Base-by-base conservation (phyloP, 208 protist genomes). In the Leishmania arabica region DNA sequence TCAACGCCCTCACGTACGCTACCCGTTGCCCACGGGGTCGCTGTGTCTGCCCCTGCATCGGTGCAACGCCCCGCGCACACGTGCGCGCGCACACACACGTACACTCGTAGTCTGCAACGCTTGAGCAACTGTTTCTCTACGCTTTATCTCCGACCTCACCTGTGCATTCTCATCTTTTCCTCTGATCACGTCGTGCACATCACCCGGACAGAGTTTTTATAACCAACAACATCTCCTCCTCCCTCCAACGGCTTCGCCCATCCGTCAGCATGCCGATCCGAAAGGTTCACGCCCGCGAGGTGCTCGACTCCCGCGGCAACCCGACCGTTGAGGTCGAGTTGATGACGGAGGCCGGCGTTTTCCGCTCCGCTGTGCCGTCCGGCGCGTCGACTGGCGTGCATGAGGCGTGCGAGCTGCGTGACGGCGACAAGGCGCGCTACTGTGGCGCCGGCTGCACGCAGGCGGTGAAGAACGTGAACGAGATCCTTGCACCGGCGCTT, bases 311-410 rank as follows among this genome's bases (percentile, higher is more conserved):
- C 60, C 92, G 95, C 56, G 95, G 95, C 34, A 98, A 97, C 90
- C 95, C 95, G 73, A 97, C 95, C 58, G 93, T 97, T 17, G 93
- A 99, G 89, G 99, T 99, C 40, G 99, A 99, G 75, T 78, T 99
- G 70, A 98, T 90, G 49, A 99, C 99, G 64, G 95, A 92, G 31
- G 75, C 93, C 31, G 98, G 98, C 70, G 76, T 98, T 27, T 99
- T 99, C 93, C 96, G 98, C 82, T 97, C 97, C 24, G 98, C 97
- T 42, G 99, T 99, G 27, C 99, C 99, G 47, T 99, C 96, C 27
- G 99, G 99, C 81, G 99, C 99, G 8, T 99, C 99, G 34, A 99
- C 99, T 51, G 99, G 99, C 82, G 92, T 98, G 47, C 95, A 99
- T 84, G 99, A 99, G 91, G 99, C 99, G 34, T 94, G 93, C 76